phyloP scores from a whole-genome alignment of 352 stramenopile species.

The Pythium phragmiticola region DNA sequence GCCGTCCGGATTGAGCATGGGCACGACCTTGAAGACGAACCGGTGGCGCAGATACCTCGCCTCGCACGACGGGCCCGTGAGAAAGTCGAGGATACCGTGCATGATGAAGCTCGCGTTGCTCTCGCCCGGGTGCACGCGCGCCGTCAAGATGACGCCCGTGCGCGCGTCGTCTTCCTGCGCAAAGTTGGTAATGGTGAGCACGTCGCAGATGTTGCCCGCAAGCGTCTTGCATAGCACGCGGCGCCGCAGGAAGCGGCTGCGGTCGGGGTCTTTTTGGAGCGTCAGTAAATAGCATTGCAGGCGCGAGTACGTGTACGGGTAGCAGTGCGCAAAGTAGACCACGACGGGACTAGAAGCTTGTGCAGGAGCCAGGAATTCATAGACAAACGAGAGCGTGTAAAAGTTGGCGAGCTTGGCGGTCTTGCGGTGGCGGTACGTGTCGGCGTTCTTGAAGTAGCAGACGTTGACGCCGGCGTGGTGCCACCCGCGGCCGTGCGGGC shows the following conservation, averaged over 20 bases:
- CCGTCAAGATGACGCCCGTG: constrained; percentile 74
- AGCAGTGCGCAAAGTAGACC: constrained; percentile 69
- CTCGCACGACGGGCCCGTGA: constrained; percentile 69
- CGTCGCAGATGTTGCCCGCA: constrained; percentile 81
- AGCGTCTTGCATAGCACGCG: constrained; percentile 81
- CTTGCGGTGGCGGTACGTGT: constrained; percentile 60
- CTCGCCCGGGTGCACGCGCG: constrained; percentile 87
- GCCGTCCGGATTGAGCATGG: constrained; percentile 93
- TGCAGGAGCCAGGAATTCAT: constrained; percentile 39
- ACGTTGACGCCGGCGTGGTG: constrained; percentile 66
- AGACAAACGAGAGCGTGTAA: constrained; percentile 81
- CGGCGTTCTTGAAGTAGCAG: constrained; percentile 83
- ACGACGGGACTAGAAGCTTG: neutral
- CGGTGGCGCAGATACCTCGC: constrained; percentile 72
- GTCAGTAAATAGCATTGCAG: constrained; percentile 54
- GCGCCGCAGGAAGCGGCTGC: constrained; percentile 47
- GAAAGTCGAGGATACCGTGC: constrained; percentile 87
- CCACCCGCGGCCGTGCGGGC: constrained; percentile 46
- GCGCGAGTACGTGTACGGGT: constrained; percentile 84
- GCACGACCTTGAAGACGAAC: constrained; percentile 90
- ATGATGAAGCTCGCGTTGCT: constrained; percentile 90
- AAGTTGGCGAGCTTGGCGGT: constrained; percentile 48
- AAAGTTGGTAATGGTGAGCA: constrained; percentile 89
- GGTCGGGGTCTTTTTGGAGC: constrained; percentile 56
- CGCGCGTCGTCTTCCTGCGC: constrained; percentile 53